Evolutionary conservation across 495 filamentous ascomycete species (phyloP).

Genomic region (Choiromyces venosus): DNA sequence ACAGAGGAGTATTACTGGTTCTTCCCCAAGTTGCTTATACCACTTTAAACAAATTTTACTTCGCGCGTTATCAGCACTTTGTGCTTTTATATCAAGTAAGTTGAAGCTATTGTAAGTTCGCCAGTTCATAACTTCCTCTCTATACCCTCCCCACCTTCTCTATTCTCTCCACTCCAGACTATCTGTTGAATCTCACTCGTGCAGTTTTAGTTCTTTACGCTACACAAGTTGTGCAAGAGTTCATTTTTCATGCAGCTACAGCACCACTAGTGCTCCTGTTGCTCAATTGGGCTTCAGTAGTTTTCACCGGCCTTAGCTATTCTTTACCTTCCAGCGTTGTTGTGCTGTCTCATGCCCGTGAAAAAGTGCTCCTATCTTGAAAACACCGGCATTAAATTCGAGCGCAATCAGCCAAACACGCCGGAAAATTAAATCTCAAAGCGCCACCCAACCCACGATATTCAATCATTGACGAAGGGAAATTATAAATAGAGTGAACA

Average conservation of each 20-base stretch:
- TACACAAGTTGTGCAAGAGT: background rate
- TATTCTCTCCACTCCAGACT: background rate
- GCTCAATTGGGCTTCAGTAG: background rate
- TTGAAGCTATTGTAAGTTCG: background rate
- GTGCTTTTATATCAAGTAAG: background rate
- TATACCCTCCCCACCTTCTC: background rate
- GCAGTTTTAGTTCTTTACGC: background rate
- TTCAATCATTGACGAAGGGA: background rate
- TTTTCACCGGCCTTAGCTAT: background rate
- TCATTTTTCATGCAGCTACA: background rate
- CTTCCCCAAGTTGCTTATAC: too few species aligned
- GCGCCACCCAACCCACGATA: background rate
- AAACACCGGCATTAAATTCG: too few species aligned
- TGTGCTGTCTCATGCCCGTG: background rate
- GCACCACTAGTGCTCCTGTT: background rate
- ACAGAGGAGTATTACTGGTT: too few species aligned
- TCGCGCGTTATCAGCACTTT: background rate
- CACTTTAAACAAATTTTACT: too few species aligned
- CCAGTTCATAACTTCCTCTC: background rate
- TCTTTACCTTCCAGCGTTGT: background rate
- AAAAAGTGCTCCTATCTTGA: background rate
- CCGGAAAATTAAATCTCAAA: background rate
- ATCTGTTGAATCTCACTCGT: background rate
- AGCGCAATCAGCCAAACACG: background rate
- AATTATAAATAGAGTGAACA: background rate